phyloP scores from a whole-genome alignment of 139 green algal species.

The Edaphochlamys debaryana region DNA sequence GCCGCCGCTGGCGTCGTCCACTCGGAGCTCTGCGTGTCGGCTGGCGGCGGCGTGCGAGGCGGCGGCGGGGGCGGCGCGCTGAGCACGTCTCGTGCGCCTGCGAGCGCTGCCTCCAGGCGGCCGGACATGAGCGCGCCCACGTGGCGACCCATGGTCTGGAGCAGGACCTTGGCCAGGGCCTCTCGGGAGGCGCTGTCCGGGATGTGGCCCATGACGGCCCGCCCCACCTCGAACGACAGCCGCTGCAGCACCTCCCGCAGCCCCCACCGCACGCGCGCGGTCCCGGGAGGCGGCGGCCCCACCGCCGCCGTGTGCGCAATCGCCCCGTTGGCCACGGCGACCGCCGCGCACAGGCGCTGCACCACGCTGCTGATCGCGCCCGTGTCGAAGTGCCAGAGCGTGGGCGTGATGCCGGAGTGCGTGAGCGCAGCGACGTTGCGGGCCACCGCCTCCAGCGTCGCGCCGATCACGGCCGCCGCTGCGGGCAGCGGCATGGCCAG shows the following conservation, averaged over 20 bases:
- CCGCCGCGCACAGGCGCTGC: slow-evolving; percentile 18
- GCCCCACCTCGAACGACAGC: slow-evolving; percentile 43
- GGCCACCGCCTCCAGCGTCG: slow-evolving; percentile 14
- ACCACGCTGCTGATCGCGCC: slow-evolving; percentile 4
- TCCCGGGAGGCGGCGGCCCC: too few relatives aligned
- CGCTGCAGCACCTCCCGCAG: slow-evolving; percentile 35
- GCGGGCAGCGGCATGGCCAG: slow-evolving; percentile 14
- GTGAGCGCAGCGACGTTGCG: slow-evolving; percentile 2
- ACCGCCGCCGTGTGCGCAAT: too few relatives aligned
- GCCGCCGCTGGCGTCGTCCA: not conserved
- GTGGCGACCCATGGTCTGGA: slow-evolving; percentile 44
- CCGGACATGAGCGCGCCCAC: slow-evolving; percentile 40
- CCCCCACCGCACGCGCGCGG: not conserved
- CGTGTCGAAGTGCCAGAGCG: slow-evolving; percentile 34
- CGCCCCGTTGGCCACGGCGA: slow-evolving; percentile 18
- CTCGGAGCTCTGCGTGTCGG: not conserved
- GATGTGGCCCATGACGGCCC: slow-evolving; percentile 24
- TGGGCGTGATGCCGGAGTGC: slow-evolving; percentile 12
- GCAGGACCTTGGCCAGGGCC: slow-evolving; percentile 40
- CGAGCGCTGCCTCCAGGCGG: slow-evolving; percentile 21
- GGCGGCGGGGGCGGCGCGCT: not conserved
- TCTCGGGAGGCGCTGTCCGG: not conserved
- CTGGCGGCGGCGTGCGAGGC: not conserved
- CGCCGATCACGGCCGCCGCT: slow-evolving; percentile 8
- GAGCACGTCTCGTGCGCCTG: slow-evolving; percentile 3